These are phyloP conservation scores for Geranium brycei DNA, from an alignment of 345 rosid species.

Conservation along the genomic window DNA sequence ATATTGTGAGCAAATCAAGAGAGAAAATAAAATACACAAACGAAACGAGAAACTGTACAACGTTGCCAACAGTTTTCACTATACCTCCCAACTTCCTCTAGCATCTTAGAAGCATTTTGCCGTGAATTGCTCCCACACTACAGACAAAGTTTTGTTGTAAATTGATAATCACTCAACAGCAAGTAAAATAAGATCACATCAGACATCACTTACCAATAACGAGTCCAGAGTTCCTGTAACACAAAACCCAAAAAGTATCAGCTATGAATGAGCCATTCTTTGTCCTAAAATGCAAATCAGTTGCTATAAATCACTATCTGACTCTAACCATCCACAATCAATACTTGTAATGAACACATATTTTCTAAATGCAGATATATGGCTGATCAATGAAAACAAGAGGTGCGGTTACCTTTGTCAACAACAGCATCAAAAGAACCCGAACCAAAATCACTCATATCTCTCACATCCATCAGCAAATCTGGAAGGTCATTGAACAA, in stretches of 20 bases:
- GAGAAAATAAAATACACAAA: slow-evolving; percentile 23
- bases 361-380: too few relatives aligned
- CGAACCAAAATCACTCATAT: slow-evolving; percentile 49
- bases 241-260: background rate
- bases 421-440: slow-evolving; percentile 63
- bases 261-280: too few relatives aligned
- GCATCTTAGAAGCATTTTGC: slow-evolving; percentile 60
- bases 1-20: slow-evolving; percentile 53
- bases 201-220: slow-evolving; percentile 48
- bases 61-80: background rate
- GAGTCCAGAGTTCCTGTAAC: slow-evolving; percentile 82
- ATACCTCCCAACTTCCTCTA: slow-evolving; percentile 74
- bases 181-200: slow-evolving; percentile 1
- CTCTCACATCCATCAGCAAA: slow-evolving; percentile 65
- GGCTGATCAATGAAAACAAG: background rate
- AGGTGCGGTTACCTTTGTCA: slow-evolving; percentile 51
- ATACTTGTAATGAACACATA: too few relatives aligned
- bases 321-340: too few relatives aligned
- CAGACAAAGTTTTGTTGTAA: background rate
- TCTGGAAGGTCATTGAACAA: slow-evolving; percentile 19
- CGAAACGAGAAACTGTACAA: slow-evolving; percentile 4
- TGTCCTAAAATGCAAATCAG: too few relatives aligned
- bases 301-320: too few relatives aligned
- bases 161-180: background rate
- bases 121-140: slow-evolving; percentile 74